Base-by-base conservation (phyloP, 176 grass and related monocot genomes). In the Ampelocalamus luodianensis region DNA sequence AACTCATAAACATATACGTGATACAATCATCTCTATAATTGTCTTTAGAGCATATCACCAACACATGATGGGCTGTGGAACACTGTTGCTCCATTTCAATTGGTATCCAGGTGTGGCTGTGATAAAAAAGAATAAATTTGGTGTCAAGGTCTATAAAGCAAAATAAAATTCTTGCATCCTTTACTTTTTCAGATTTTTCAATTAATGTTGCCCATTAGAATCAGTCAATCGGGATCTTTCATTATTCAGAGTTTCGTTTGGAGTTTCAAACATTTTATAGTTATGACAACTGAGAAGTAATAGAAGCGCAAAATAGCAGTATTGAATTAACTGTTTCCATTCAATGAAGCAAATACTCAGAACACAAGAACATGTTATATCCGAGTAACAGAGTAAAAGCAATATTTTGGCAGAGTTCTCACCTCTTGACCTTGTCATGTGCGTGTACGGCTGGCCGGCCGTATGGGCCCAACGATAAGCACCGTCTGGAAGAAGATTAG, bases 61-160 rank as follows among this genome's bases (percentile, higher is more conserved):
- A n/a, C n/a, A n/a, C n/a, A n/a, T n/a, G n/a, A n/a, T 78, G 63
- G 86, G 80, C 17, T 80, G 79, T 32, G 51, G 6, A 54, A 49
- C 68, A 69, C 68, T 71, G 40, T 81, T 82, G 46, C 67, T 85
- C 64, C 49, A 64, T 80, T 82, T 85, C 65, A 59, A 69, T 85
- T 92, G 76, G 75, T 81, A 85, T 76, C 60, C 79, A 88, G 82
- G 53, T 39, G 89, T 90, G 7, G 89, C 94, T 97, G 91, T 60
- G 73, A 71, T 83, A 59, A 77, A 45, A 71, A 74, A 79, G 5
- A 68, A 79, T 32, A 81, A 1, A 79, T 67, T 71, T 82, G 37
- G 36, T 53, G 29, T 78, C 8, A 79, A 79, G 56, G 26, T 79
- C n/a, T 45, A 22, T 43, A 53, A 15, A 43, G 85, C 15, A 77